These are phyloP conservation scores for Cladosporium sp. DNA, from an alignment of 2,329 filamentous ascomycete species.

Conservation along the genomic window DNA sequence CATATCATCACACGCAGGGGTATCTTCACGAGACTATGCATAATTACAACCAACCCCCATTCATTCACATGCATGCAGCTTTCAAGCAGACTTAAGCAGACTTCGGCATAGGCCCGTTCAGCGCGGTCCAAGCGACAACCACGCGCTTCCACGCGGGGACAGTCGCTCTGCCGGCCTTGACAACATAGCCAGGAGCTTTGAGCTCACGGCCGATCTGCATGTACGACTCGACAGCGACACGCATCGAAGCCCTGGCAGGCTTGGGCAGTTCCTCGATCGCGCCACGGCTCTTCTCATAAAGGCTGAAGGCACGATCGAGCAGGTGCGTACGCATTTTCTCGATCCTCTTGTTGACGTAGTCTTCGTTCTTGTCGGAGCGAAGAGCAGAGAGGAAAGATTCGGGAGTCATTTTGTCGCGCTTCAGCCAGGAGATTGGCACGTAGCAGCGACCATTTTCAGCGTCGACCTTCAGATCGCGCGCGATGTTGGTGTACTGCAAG, in stretches of 20 bases:
- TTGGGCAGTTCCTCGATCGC: conserved; percentile 63
- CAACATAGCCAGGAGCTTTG: conserved; percentile 45
- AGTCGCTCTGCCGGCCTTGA: conserved; percentile 49
- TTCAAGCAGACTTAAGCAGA: background rate
- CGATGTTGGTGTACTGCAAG: conserved; percentile 76
- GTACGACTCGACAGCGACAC: conserved; percentile 72
- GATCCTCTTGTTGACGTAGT: conserved; percentile 50
- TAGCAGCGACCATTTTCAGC: conserved; percentile 68
- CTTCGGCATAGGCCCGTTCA: conserved; percentile 37
- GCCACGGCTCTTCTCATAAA: conserved; percentile 57
- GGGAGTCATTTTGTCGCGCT: conserved; percentile 56
- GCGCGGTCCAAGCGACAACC: conserved; percentile 59
- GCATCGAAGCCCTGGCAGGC: conserved; percentile 62
- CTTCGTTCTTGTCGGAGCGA: conserved; percentile 22
- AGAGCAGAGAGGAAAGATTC: conserved; percentile 52
- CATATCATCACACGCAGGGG: background rate
- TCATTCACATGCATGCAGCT: background rate
- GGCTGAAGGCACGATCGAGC: conserved; percentile 60
- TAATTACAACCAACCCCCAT: background rate
- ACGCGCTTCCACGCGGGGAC: conserved; percentile 53
- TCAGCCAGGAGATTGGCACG: conserved; percentile 64
- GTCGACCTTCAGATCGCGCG: conserved; percentile 70
- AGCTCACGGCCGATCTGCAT: conserved; percentile 73
- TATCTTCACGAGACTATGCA: conserved; percentile 4
- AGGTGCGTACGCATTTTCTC: conserved; percentile 55